Evolutionary conservation across 257 asterid species (phyloP).

Genomic region (Salvia hispanica): DNA sequence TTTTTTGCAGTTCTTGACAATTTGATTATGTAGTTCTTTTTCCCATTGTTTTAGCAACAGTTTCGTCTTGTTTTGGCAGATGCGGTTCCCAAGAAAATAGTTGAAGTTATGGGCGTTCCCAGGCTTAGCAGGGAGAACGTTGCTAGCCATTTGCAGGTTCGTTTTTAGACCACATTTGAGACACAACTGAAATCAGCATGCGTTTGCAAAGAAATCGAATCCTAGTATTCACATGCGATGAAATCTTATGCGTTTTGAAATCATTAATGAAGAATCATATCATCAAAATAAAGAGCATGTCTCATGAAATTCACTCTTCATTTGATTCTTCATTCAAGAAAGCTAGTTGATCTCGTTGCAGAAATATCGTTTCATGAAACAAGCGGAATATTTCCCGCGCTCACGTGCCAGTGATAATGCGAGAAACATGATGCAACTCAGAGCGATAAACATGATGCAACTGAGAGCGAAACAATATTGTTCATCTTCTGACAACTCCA

Average conservation of each 20-base stretch:
- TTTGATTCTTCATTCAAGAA: constrained; percentile 8
- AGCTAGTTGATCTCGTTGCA: constrained; percentile 35
- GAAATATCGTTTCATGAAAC: constrained; percentile 54
- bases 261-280: constrained; percentile 32
- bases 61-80: constrained; percentile 33
- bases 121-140: constrained; percentile 73
- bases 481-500: neutral
- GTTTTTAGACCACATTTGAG: neutral
- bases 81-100: constrained; percentile 75
- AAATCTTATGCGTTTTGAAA: constrained; percentile 36
- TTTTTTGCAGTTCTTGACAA: neutral
- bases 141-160: constrained; percentile 88
- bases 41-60: neutral
- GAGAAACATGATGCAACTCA: constrained; percentile 40
- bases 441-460: constrained; percentile 39
- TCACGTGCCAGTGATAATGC: neutral
- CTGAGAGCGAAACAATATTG: constrained; percentile 20
- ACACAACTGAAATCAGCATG: too few species aligned
- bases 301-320: neutral
- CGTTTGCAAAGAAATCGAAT: too few species aligned
- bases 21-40: neutral
- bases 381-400: neutral
- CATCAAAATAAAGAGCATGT: constrained; percentile 32
- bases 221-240: neutral
- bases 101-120: constrained; percentile 62